Evolutionary conservation across 495 filamentous ascomycete genomes (phyloP).

Genomic region (Aspergillus indologenus): DNA sequence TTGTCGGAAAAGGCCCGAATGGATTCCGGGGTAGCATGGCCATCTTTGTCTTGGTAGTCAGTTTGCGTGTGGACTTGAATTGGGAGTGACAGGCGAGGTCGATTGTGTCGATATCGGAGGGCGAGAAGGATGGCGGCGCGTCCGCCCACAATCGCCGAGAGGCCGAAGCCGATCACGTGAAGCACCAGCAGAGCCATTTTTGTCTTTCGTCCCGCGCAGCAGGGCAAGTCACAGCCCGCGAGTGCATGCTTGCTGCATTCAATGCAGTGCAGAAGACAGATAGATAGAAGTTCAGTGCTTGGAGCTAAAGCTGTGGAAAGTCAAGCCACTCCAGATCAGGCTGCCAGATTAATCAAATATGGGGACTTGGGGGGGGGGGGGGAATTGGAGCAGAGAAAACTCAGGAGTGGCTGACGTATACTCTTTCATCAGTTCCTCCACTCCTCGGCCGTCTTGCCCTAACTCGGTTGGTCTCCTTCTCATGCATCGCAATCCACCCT

Average conservation of each 20-base stretch:
- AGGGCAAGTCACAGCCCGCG: background rate
- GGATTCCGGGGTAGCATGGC: background rate
- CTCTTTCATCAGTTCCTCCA: background rate
- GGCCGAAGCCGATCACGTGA: background rate
- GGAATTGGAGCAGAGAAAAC: background rate
- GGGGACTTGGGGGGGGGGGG: too few relatives aligned
- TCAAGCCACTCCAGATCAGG: too few relatives aligned
- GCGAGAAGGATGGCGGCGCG: background rate
- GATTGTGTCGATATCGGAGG: background rate
- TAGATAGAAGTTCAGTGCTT: too few relatives aligned
- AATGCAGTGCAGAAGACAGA: background rate
- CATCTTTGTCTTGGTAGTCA: background rate
- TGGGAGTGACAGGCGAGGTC: too few relatives aligned
- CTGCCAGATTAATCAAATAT: background rate
- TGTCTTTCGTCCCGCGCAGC: too few relatives aligned
- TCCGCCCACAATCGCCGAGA: background rate
- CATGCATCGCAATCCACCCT: background rate
- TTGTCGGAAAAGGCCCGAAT: constrained; percentile 1
- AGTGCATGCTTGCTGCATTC: background rate
- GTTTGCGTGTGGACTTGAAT: background rate
- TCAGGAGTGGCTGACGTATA: background rate
- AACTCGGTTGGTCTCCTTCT: background rate
- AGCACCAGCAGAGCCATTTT: background rate
- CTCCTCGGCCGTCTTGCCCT: background rate
- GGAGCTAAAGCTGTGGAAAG: too few relatives aligned